These are phyloP conservation scores for Phytopythium delawarense DNA, from an alignment of 352 stramenopile species.

Conservation along the genomic window DNA sequence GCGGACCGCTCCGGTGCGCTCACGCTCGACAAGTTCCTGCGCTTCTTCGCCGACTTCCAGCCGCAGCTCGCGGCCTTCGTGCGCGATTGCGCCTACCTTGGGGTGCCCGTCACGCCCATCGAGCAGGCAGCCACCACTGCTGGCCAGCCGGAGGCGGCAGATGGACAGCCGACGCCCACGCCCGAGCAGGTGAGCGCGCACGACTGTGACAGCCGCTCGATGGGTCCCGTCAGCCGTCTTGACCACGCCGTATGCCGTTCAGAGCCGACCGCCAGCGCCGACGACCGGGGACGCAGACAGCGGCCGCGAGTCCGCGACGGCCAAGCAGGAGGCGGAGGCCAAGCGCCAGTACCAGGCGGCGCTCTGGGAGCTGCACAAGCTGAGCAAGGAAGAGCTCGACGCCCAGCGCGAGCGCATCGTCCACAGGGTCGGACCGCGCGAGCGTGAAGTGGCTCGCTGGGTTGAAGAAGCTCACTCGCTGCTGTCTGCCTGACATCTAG, in stretches of 20 bases:
- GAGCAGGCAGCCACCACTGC: neutral
- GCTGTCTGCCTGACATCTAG: neutral
- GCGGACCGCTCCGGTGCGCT: slow-evolving; percentile 49
- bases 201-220: neutral
- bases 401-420: slow-evolving; percentile 41
- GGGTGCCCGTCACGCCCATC: slow-evolving; percentile 4
- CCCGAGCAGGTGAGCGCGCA: neutral
- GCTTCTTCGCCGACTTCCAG: slow-evolving; percentile 75
- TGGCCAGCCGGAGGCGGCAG: neutral
- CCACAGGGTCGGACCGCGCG: slow-evolving; percentile 12
- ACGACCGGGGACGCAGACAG: neutral
- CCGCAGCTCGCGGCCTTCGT: slow-evolving; percentile 59
- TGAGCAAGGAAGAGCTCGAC: slow-evolving; percentile 55
- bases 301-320: neutral
- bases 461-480: neutral
- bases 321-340: neutral
- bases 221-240: neutral
- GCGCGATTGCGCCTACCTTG: slow-evolving; percentile 46
- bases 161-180: neutral
- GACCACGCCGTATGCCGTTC: neutral
- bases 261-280: neutral
- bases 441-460: neutral
- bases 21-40: slow-evolving; percentile 57
- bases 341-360: slow-evolving; percentile 29
- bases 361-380: slow-evolving; percentile 55